These are phyloP conservation scores for Cytospora piceae DNA, from an alignment of 2,329 filamentous ascomycete genomes.

Conservation along the genomic window DNA sequence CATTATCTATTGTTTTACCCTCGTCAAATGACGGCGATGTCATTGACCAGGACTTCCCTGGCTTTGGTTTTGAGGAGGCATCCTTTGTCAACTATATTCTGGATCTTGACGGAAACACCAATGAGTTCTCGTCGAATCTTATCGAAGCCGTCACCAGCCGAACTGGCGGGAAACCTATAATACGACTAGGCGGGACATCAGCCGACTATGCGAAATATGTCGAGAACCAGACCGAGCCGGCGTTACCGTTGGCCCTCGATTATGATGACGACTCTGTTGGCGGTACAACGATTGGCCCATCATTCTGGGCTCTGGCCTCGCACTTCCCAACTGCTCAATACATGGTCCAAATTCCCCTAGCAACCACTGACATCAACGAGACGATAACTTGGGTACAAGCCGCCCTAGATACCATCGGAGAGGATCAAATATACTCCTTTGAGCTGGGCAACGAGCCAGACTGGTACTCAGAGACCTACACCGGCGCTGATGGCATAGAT, in stretches of 20 bases:
- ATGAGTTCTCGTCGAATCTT: conserved; percentile 40
- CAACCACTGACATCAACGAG: conserved; percentile 41
- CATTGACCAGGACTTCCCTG: conserved; percentile 34
- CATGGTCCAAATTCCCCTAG: conserved; percentile 42
- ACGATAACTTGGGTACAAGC: conserved; percentile 39
- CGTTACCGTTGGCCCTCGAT: conserved; percentile 38
- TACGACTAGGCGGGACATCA: conserved; percentile 41
- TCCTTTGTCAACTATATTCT: conserved; percentile 40
- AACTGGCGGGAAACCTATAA: conserved; percentile 40
- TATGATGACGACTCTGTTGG: conserved; percentile 40
- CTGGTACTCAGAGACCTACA: conserved; percentile 35
- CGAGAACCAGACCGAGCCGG: conserved; percentile 37
- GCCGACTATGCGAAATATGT: conserved; percentile 41
- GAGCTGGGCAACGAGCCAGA: conserved; percentile 42
- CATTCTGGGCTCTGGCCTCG: conserved; percentile 39
- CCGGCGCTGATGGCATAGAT: conserved; percentile 21
- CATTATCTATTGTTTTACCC: conserved; percentile 2
- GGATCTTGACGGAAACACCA: conserved; percentile 36
- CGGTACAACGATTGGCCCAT: conserved; percentile 39
- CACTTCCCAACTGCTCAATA: conserved; percentile 40
- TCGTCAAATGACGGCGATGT: neutral
- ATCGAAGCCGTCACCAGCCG: conserved; percentile 39
- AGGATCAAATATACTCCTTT: conserved; percentile 40
- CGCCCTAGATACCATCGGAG: conserved; percentile 36
- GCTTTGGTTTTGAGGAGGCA: conserved; percentile 39